Base-by-base conservation (phyloP, 2,329 filamentous ascomycete species). In the Akanthomyces dipterigenus region DNA sequence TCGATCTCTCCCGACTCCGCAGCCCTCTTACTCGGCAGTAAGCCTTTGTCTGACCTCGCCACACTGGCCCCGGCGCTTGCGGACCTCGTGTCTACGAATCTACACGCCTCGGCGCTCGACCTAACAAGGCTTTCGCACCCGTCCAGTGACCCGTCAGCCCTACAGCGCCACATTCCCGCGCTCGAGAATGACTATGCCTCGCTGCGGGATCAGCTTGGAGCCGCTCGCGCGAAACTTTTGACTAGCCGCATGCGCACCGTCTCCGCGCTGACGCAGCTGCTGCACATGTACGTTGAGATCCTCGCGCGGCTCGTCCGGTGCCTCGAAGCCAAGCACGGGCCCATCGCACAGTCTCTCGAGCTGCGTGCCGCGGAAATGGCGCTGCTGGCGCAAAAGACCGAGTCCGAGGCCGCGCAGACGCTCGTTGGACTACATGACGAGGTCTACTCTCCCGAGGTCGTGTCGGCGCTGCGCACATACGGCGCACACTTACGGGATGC, bases 141-240 rank as follows among this genome's bases (percentile, higher is more conserved):
- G 1, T 72, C 73, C 18, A 82, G 79, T 1, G 83, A 83, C 69
- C 75, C 81, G 0, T 82, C 82, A 22, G 83, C 77, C 67, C 73
- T 86, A n/a, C 84, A 87, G 72, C 82, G 84, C 22, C 71, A 76
- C 26, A 80, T 87, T 55, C 75, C 82, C 1, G 72, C 76, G 20
- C 73, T 88, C 2, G 73, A 80, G 0, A 64, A 71, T 1, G 71
- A 76, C 26, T 70, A 79, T 20, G 64, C 70, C 4, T 62, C 72
- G 2, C 76, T 84, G 1, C 69, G 67, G n/a, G 38, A 68, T 14
- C 63, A 71, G 3, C 67, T 79, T 5, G 61, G 67, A 2, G 63
- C 67, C 3, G 66, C 73, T 1, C 70, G 73, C 31, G 59, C 65
- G 3, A 60, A 68, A 1, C 73, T 85, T 7, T 69, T 73, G 0